Conservation (phyloP, 306 rosid species). For the Lithocarpus polystachyus region DNA sequence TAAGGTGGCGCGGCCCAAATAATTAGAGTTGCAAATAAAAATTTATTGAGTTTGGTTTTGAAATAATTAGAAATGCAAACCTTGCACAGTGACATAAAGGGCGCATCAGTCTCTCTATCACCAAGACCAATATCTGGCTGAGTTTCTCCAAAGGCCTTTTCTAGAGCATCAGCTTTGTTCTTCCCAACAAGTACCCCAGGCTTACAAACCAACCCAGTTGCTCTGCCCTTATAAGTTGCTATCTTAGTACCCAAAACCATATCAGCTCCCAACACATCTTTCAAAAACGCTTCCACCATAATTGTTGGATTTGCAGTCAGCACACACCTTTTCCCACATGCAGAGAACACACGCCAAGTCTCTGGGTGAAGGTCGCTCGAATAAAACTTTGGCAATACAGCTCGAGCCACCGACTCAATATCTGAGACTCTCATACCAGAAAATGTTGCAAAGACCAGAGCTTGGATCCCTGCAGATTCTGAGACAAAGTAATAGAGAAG, state of each 20-base stretch:
- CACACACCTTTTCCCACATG: slow-evolving; percentile 59
- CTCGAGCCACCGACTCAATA: slow-evolving; percentile 70
- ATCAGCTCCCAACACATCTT: slow-evolving; percentile 67
- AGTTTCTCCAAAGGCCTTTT: slow-evolving; percentile 42
- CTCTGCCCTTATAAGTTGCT: slow-evolving; percentile 46
- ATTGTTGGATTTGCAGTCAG: slow-evolving; percentile 75
- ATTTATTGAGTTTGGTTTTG: not conserved
- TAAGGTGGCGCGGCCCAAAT: no score
- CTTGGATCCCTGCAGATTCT: slow-evolving; percentile 71
- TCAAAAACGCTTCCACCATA: slow-evolving; percentile 78
- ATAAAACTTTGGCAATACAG: slow-evolving; percentile 79
- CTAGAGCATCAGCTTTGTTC: slow-evolving; percentile 56
- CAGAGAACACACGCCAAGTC: slow-evolving; percentile 67
- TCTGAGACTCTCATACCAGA: slow-evolving; percentile 49
- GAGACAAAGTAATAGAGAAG: slow-evolving; percentile 68
- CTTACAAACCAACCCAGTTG: slow-evolving; percentile 54
- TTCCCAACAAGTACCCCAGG: slow-evolving; percentile 69
- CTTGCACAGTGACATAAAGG: slow-evolving; percentile 79
- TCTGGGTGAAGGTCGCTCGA: slow-evolving; percentile 53
- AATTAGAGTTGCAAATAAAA: not conserved
- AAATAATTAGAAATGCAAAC: slow-evolving; percentile 20
- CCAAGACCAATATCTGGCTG: slow-evolving; percentile 75
- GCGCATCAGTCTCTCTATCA: slow-evolving; percentile 65
- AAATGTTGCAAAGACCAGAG: slow-evolving; percentile 56
- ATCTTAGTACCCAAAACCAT: slow-evolving; percentile 68